These are phyloP conservation scores for Punica granatum DNA, from an alignment of 345 rosid genomes.

Conservation along the genomic window DNA sequence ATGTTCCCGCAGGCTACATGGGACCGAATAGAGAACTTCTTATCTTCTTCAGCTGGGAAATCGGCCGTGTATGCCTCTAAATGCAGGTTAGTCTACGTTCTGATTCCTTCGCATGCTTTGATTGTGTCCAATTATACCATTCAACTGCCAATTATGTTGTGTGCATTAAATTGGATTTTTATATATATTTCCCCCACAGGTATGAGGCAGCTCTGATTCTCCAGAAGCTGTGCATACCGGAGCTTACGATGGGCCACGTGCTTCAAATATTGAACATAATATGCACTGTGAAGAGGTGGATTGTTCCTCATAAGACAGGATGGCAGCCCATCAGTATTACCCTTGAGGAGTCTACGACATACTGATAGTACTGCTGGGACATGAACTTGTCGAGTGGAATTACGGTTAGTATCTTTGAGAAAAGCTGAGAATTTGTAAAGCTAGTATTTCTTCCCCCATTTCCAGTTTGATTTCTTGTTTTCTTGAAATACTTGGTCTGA, in stretches of 20 bases:
- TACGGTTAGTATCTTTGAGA: not conserved
- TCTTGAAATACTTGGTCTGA: too few relatives aligned
- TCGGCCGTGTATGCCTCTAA: slow-evolving; percentile 44
- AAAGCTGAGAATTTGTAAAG: not conserved
- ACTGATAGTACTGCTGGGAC: slow-evolving; percentile 5
- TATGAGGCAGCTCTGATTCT: slow-evolving; percentile 69
- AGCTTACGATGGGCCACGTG: slow-evolving; percentile 51
- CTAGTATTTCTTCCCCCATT: not conserved
- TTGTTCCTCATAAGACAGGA: slow-evolving; percentile 50
- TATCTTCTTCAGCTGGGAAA: slow-evolving; percentile 50
- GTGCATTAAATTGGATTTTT: not conserved
- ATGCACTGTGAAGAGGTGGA: slow-evolving; percentile 56
- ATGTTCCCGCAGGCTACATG: slow-evolving; percentile 48
- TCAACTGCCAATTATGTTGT: not conserved
- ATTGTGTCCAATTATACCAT: not conserved
- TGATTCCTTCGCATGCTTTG: not conserved
- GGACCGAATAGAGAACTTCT: slow-evolving; percentile 50
- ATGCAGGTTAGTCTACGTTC: slow-evolving; percentile 46
- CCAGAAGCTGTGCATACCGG: slow-evolving; percentile 49
- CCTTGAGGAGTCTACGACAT: slow-evolving; percentile 30
- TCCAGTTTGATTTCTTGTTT: too few relatives aligned
- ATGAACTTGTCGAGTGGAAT: not conserved
- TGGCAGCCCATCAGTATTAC: slow-evolving; percentile 70
- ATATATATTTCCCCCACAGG: slow-evolving; percentile 26
- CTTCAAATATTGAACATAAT: slow-evolving; percentile 65